phyloP scores from a whole-genome alignment of 805 yeast species.

The Teunomyces cretensis region DNA sequence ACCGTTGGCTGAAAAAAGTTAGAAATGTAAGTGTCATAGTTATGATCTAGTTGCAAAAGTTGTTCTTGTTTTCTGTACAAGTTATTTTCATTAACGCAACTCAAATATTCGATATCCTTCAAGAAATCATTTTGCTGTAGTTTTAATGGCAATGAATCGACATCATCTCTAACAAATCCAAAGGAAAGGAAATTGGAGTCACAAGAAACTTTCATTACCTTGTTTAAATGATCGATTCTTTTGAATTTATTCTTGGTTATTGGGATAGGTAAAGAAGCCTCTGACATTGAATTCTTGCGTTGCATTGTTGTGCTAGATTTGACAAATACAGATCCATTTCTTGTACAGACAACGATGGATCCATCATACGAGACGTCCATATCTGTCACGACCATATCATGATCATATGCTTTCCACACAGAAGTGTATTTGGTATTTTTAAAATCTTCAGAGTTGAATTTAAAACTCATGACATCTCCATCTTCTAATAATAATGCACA shows the following conservation, averaged over 20 bases:
- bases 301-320: slow-evolving; percentile 25
- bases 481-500: slow-evolving; percentile 54
- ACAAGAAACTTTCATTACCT: slow-evolving; percentile 61
- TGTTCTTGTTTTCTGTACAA: slow-evolving; percentile 41
- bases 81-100: slow-evolving; percentile 43
- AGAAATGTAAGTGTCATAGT: slow-evolving; percentile 24
- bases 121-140: slow-evolving; percentile 47
- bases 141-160: slow-evolving; percentile 56
- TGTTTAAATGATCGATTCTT: slow-evolving; percentile 53
- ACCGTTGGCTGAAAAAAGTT: slow-evolving; percentile 27
- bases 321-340: slow-evolving; percentile 65
- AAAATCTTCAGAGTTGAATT: slow-evolving; percentile 19
- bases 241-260: slow-evolving; percentile 47
- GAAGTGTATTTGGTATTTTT: slow-evolving; percentile 45
- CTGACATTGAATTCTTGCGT: slow-evolving; percentile 34
- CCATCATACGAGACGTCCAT: slow-evolving; percentile 70
- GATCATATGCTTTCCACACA: slow-evolving; percentile 65
- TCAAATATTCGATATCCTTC: slow-evolving; percentile 54
- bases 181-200: slow-evolving; percentile 66
- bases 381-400: slow-evolving; percentile 59
- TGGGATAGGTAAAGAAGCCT: slow-evolving; percentile 28
- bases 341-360: slow-evolving; percentile 63
- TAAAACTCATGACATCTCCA: slow-evolving; percentile 55
- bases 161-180: slow-evolving; percentile 64
- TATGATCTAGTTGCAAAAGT: slow-evolving; percentile 32